Base-by-base conservation (phyloP, 2,329 filamentous ascomycete genomes). In the Xylariaceae sp. region DNA sequence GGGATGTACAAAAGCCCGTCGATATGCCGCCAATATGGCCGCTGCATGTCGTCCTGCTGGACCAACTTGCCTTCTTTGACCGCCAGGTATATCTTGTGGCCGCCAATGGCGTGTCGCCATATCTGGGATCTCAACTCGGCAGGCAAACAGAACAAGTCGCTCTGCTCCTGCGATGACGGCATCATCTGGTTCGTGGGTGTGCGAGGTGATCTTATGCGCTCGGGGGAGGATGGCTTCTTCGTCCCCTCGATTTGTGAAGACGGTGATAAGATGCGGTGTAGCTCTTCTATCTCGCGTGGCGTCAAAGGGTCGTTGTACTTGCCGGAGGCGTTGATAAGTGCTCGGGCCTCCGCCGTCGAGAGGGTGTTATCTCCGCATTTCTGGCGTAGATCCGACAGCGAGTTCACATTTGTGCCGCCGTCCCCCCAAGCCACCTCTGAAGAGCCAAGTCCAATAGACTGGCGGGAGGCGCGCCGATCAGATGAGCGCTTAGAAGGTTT, bases 131-230 rank as follows among this genome's bases (percentile, higher is more conserved):
- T 41, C 12, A 48, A 21, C 14, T 48, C 46, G 15, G 40, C 38
- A 8, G 46, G 46, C 21, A 48, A 21, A 24, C 35, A 40, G 31
- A 48, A 48, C 24, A 48, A 18, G 31, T 46, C 32, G 34, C 43
- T 48, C 24, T 48, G 40, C 15, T 11, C 18, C 29, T 46, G 46
- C 15, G 23, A 18, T 4, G 41, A 38, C 11, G 46, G 46, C n/a
- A 48, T 12, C 46, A 48, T 48, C 11, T 48, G 32, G 34, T 46
- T 46, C 9, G 46, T 48, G 15, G 43, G 43, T 29, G 46, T 48
- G 17, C 46, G 43, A 24, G 19, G 40, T 32, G 40, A 28, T 29
- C 36, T 36, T 5, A 30, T 23, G 12, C 34, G n/a, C 9, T 23
- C 21, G 4, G 18, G 9, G 15, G 30, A 35, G 27, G 35, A 37